Base-by-base conservation (phyloP, 805 yeast genomes). In the Spathaspora boniae region DNA sequence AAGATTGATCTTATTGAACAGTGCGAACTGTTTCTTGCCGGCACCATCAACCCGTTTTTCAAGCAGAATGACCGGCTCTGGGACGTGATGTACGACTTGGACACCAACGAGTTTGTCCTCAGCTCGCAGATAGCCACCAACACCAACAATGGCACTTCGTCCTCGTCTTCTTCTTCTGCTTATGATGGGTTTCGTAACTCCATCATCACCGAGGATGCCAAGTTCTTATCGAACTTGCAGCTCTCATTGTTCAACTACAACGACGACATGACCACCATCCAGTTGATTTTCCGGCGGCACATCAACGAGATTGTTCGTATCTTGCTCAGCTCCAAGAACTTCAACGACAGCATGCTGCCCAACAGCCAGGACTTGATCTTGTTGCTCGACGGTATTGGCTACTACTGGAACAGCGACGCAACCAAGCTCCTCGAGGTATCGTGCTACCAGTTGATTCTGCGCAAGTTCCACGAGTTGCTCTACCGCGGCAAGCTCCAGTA, bases 11-110 rank as follows among this genome's bases (percentile, higher is more conserved):
- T 70, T 2, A 53, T 78, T 33, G 64, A 65, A 41, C 58, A 50
- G 34, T 67, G 60, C 41, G 61, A 47, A 20, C 60, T 59, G 19
- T 76, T 63, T 45, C 58, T 82, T 31, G 71, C 83, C 2, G 91
- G 91, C 3, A 80, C 87, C 3, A 76, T 82, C 26, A 82, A 82
- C 50, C 74, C 82, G 11, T 71, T 80, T 26, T 74, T 82, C 50
- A 77, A 76, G 47, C 67, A 72, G 21, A 71, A 71, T 38, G 65
- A 62, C 21, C 65, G 65, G 29, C 49, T 73, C 15, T 82, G 84
- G 82, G 85, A 82, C 52, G 53, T 78, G 21, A 68, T 76, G 41
- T 74, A 78, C 38, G 80, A 82, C 51, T 47, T 82, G 42, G 88
- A 81, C 47, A 33, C 66, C 0, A 72, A 72, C 30, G 69, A 63